Evolutionary conservation across 306 rosid species (phyloP).

Genomic region (Parietaria judaica): DNA sequence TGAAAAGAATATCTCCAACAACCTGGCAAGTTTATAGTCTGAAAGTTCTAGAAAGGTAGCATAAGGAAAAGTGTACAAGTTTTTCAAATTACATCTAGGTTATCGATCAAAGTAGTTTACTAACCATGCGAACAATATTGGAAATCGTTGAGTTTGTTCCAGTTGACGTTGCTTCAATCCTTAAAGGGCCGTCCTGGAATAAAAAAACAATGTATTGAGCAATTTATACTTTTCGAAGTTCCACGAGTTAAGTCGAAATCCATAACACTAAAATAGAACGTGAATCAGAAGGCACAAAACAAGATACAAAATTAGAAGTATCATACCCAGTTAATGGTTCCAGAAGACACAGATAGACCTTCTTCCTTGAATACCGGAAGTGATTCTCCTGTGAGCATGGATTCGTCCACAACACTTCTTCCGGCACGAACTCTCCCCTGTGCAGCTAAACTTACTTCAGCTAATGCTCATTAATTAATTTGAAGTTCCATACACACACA

Average conservation of each 20-base stretch:
- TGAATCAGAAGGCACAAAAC: background rate
- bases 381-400: conserved; percentile 99
- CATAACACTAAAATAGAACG: too few species aligned
- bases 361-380: conserved; percentile 90
- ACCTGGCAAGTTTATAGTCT: background rate
- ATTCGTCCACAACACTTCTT: conserved; percentile 95
- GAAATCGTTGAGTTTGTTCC: conserved; percentile 88
- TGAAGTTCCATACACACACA: conserved; percentile 16
- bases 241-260: background rate
- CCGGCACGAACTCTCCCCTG: conserved; percentile 88
- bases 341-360: conserved; percentile 80
- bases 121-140: conserved; percentile 89
- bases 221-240: conserved; percentile 13
- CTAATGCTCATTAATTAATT: conserved; percentile 15
- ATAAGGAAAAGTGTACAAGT: background rate
- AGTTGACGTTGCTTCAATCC: conserved; percentile 91
- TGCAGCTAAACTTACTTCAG: conserved; percentile 26
- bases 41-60: background rate
- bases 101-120: conserved; percentile 21
- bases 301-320: conserved; percentile 6
- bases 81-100: background rate
- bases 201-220: conserved; percentile 13
- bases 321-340: conserved; percentile 91
- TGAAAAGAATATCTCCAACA: conserved; percentile 1
- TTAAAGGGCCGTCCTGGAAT: conserved; percentile 93